Conservation (phyloP, 495 filamentous ascomycete species). For the Penicillium verhagenii region DNA sequence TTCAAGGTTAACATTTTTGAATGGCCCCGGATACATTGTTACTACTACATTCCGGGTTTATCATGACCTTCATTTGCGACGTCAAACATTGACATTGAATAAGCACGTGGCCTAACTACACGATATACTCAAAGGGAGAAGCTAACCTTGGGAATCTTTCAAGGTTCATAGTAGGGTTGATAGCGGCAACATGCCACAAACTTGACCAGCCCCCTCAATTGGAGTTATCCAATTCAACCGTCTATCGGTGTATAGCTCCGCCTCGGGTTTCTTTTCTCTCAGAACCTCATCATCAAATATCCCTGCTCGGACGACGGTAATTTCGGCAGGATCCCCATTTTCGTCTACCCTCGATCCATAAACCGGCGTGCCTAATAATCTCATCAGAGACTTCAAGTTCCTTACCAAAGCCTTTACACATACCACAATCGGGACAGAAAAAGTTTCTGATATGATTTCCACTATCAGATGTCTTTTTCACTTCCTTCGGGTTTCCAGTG, state of each 20-base stretch:
- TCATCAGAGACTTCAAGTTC: constrained; percentile 5
- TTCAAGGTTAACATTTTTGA: no score
- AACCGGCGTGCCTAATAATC: constrained; percentile 33
- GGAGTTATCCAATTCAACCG: constrained; percentile 28
- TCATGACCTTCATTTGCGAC: no score
- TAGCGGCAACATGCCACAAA: constrained; percentile 5
- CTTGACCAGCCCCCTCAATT: constrained; percentile 31
- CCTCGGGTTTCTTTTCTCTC: constrained; percentile 24
- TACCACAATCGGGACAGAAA: constrained; percentile 42
- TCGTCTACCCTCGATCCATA: constrained; percentile 24
- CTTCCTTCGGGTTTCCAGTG: constrained; percentile 31
- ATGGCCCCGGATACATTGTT: no score
- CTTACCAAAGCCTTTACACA: constrained; percentile 5
- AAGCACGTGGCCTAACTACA: no score
- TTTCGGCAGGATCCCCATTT: constrained; percentile 17
- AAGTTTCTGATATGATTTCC: constrained; percentile 35
- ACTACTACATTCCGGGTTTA: no score
- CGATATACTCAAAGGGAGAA: no score
- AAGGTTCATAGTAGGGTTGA: no score
- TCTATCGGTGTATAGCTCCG: constrained; percentile 28
- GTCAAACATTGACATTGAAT: no score
- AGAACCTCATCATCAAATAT: constrained; percentile 34
- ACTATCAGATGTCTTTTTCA: constrained; percentile 34
- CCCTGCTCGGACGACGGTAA: constrained; percentile 32
- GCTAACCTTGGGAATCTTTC: no score